A percentile compares a stretch with the other conserved stretches of the same genome.
These are phyloP conservation scores for Thalassiosira hispida DNA, from an alignment of 352 stramenopile genomes.

Conservation along the genomic window DNA sequence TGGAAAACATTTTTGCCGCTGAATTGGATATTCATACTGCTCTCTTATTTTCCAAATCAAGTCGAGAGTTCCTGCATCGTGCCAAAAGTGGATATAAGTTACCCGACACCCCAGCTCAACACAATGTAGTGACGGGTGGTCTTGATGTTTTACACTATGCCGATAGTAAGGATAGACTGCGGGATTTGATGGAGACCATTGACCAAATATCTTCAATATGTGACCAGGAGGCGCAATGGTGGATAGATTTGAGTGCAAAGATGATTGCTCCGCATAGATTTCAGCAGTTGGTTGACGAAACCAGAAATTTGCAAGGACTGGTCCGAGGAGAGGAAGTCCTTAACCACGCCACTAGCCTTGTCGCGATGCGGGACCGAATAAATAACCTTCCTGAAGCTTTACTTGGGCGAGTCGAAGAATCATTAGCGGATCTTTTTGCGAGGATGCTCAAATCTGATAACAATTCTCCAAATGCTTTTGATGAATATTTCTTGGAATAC, in stretches of 20 bases:
- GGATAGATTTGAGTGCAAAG: conserved; percentile 28
- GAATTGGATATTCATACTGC: conserved; percentile 51
- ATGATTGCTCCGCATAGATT: conserved; percentile 27
- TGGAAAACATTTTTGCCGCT: conserved; percentile 37
- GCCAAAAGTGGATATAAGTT: conserved; percentile 46
- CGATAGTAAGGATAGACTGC: conserved; percentile 45
- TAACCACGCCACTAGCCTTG: conserved; percentile 34
- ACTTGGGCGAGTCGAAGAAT: conserved; percentile 39
- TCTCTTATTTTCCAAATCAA: conserved; percentile 42
- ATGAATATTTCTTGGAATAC: conserved; percentile 41
- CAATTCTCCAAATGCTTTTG: neutral
- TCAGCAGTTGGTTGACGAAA: conserved; percentile 29
- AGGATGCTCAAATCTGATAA: conserved; percentile 24
- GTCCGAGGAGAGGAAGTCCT: conserved; percentile 47
- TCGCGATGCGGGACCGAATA: conserved; percentile 42
- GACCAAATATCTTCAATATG: conserved; percentile 48
- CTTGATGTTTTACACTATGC: conserved; percentile 46
- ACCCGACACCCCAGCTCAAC: neutral
- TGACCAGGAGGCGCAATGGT: conserved; percentile 47
- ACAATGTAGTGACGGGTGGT: conserved; percentile 32
- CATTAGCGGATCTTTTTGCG: conserved; percentile 40
- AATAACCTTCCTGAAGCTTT: conserved; percentile 35
- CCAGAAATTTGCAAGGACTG: conserved; percentile 40
- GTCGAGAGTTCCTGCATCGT: conserved; percentile 43
- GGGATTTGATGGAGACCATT: conserved; percentile 36